Percentiles rank a stretch among this genome's conserved stretches.
Evolutionary conservation across 78 protist genomes (phyloP).

Genomic region (Diacronema lutheri): DNA sequence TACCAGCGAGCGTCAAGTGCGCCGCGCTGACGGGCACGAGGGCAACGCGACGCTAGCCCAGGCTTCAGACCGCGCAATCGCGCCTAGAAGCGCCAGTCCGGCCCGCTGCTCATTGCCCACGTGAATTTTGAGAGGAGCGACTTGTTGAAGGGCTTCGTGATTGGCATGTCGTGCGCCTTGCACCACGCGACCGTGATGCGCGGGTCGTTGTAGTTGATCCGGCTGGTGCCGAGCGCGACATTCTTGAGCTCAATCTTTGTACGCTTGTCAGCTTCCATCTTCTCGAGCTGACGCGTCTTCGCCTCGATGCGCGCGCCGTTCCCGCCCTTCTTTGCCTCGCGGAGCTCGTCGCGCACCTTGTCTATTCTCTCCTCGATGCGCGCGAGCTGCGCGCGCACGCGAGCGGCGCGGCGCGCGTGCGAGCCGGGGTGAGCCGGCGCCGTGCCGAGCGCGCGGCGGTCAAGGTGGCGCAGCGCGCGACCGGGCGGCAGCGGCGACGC

Average conservation of each 20-base stretch:
- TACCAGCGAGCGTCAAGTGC: too few species aligned
- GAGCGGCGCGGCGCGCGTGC: background rate
- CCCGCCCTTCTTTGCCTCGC: slow-evolving; percentile 25
- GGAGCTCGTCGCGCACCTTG: background rate
- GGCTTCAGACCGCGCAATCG: too few species aligned
- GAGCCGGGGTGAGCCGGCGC: too few species aligned
- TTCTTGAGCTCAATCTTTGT: slow-evolving; percentile 57
- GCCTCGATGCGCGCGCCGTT: background rate
- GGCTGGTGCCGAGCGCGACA: slow-evolving; percentile 89
- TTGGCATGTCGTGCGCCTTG: slow-evolving; percentile 69
- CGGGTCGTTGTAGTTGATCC: slow-evolving; percentile 98
- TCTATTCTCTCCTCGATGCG: slow-evolving; percentile 25
- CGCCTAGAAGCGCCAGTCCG: slow-evolving; percentile 36
- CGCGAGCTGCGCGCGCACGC: slow-evolving; percentile 10
- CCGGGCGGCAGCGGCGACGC: too few species aligned
- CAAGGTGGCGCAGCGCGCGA: too few species aligned
- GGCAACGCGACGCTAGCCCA: too few species aligned
- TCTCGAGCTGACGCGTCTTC: background rate
- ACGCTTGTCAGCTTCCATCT: slow-evolving; percentile 42
- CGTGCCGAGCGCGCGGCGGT: too few species aligned
- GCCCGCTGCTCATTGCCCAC: slow-evolving; percentile 51
- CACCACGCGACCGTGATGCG: slow-evolving; percentile 97
- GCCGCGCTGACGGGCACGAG: too few species aligned
- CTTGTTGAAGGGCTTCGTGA: slow-evolving; percentile 42
- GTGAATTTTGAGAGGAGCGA: slow-evolving; percentile 41